Base-by-base conservation (phyloP, 2,329 filamentous ascomycete genomes). In the Fusarium subtropicale region DNA sequence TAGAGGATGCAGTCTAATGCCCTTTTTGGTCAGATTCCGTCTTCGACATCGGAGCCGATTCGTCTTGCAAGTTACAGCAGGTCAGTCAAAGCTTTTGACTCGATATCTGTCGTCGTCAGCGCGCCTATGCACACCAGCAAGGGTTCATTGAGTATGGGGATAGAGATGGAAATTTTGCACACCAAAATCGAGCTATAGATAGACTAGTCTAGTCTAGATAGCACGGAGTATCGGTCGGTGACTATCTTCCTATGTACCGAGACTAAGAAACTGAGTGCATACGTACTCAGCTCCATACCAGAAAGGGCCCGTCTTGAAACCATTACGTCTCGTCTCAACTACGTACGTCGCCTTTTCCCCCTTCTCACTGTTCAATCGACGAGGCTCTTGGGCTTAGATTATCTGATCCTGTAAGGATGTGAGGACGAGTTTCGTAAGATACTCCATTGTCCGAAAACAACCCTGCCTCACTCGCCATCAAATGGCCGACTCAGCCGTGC, bases 81-180 rank as follows among this genome's bases (percentile, higher is more conserved):
- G 16, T 36, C 28, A 65, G 60, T 53, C 61, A 54, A 66, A 66
- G 62, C 62, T 60, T 36, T 48, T 56, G 30, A 60, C 58, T 30
- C 56, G 50, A 56, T 38, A 55, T 64, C 51, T 55, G 62, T 65
- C 62, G 62, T 65, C 62, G 62, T 65, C 56, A 65, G 62, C 62
- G 42, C 24, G 41, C 41, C 24, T 39, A 26, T 34, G 39, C 42
- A 38, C 33, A 60, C 31, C 20, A 45, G 42, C 60, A 50, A 54
- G 42, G 62, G 62, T 65, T 42, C 30, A 13, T 50, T 18, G 13
- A 38, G 20, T 39, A 66, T 60, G 36, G 55, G 42, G 28, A 20
- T 46, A 34, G 60, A 38, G 18, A 60, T 33, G 47, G 26, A 28
- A n/a, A n/a, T 53, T 54, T 33, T 38, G 46, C 53, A 34, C 46